A percentile compares a stretch with the other conserved stretches of the same genome.
These are phyloP conservation scores for Paraurostyla sp. DNA, from an alignment of 73 alveolate genomes.

Conservation along the genomic window DNA sequence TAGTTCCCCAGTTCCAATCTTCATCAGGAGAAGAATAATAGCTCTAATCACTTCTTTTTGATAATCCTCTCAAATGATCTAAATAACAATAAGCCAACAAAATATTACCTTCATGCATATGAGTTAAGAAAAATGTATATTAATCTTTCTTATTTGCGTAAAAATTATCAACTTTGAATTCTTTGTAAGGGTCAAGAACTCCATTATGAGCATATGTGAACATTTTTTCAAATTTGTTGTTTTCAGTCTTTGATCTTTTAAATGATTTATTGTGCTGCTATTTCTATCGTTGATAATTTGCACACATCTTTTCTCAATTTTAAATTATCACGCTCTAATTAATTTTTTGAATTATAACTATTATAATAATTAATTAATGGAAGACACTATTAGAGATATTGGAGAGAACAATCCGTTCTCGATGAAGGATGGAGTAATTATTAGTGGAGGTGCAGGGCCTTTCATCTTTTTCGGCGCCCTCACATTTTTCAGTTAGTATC, in stretches of 20 bases:
- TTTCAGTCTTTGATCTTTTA: slow-evolving; percentile 10
- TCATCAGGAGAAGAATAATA: slow-evolving; percentile 24
- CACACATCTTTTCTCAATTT: not conserved
- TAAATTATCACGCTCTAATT: not conserved
- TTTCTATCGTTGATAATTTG: too few species aligned
- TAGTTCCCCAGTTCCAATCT: slow-evolving; percentile 43
- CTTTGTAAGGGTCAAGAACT: slow-evolving; percentile 41
- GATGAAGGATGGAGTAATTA: slow-evolving; percentile 37
- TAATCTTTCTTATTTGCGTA: slow-evolving; percentile 35
- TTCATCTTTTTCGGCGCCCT: not conserved
- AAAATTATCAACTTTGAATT: slow-evolving; percentile 52
- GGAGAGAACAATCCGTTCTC: slow-evolving; percentile 56
- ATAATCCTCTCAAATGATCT: slow-evolving; percentile 53
- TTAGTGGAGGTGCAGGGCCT: not conserved
- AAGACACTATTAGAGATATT: slow-evolving; percentile 26
- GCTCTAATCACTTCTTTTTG: slow-evolving; percentile 7
- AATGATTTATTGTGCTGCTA: too few species aligned
- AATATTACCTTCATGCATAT: slow-evolving; percentile 61
- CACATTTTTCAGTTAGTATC: not conserved
- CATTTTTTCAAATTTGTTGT: not conserved
- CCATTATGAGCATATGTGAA: slow-evolving; percentile 31
- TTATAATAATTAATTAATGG: not conserved
- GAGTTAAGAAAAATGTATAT: slow-evolving; percentile 48
- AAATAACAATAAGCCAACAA: not conserved
- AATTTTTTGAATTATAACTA: not conserved